Evolutionary conservation across 345 rosid genomes (phyloP).

Genomic region (Odontarrhena argentea): DNA sequence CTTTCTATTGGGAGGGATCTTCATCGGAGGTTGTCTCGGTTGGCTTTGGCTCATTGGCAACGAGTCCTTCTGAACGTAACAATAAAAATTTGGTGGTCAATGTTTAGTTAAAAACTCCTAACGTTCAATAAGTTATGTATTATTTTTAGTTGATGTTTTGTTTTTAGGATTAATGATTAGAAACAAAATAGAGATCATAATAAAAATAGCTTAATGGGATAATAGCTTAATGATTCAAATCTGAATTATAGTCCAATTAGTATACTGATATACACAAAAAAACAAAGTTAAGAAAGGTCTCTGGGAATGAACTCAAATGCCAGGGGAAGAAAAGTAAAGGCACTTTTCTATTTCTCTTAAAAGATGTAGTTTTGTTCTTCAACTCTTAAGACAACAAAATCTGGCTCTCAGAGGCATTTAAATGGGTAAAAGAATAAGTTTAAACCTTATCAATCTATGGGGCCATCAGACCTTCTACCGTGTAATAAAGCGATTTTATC

Average conservation of each 20-base stretch:
- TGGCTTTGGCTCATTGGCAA: slow-evolving; percentile 49
- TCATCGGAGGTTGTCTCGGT: slow-evolving; percentile 40
- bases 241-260: not conserved
- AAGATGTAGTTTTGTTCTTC: slow-evolving; percentile 35
- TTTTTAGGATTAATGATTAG: not conserved
- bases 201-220: no score
- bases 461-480: slow-evolving; percentile 97
- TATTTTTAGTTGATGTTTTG: not conserved
- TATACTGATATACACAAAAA: not conserved
- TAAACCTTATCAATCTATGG: slow-evolving; percentile 51
- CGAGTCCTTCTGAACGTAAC: slow-evolving; percentile 44
- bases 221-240: no score
- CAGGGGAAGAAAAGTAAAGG: slow-evolving; percentile 2
- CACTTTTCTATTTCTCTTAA: not conserved
- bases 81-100: not conserved
- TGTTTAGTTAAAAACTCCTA: no score
- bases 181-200: no score
- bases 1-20: slow-evolving; percentile 42
- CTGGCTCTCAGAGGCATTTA: slow-evolving; percentile 38
- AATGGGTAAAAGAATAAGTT: slow-evolving; percentile 42
- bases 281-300: not conserved
- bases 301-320: slow-evolving; percentile 7
- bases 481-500: slow-evolving; percentile 90
- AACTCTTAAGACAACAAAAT: slow-evolving; percentile 29
- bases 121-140: no score